Conservation (phyloP, 352 stramenopile genomes). For the Pythium sp. region DNA sequence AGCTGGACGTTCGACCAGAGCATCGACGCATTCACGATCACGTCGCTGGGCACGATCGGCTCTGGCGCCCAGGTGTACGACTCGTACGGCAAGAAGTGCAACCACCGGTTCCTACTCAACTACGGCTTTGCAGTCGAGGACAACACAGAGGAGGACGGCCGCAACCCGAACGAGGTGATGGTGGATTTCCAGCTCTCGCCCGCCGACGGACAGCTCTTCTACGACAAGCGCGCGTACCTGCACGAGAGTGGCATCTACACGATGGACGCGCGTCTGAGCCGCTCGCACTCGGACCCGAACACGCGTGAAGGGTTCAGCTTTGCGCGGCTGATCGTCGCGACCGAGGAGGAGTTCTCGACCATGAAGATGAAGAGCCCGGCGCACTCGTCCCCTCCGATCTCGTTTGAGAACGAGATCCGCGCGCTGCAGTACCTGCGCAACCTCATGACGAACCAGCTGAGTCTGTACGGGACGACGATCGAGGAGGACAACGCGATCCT, state of each 20-base stretch:
- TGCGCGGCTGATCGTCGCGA: constrained; percentile 79
- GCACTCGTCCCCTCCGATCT: constrained; percentile 77
- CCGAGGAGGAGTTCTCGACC: constrained; percentile 76
- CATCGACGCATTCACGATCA: constrained; percentile 88
- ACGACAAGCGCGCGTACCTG: constrained; percentile 82
- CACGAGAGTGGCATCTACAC: constrained; percentile 86
- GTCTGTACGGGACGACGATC: constrained; percentile 82
- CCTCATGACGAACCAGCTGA: constrained; percentile 80
- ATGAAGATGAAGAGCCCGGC: constrained; percentile 81
- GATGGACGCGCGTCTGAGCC: constrained; percentile 84
- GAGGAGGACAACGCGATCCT: constrained; percentile 85
- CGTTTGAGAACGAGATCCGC: constrained; percentile 83
- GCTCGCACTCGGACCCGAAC: constrained; percentile 81
- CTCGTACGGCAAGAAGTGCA: constrained; percentile 99
- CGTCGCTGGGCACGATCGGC: constrained; percentile 76
- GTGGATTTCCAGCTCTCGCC: constrained; percentile 75
- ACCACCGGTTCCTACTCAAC: constrained; percentile 99
- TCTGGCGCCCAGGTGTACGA: constrained; percentile 96
- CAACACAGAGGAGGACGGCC: constrained; percentile 97
- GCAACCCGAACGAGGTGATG: constrained; percentile 98
- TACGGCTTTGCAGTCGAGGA: constrained; percentile 99
- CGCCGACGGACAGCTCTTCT: constrained; percentile 70
- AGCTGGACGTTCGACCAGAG: constrained; percentile 90
- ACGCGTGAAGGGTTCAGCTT: constrained; percentile 87
- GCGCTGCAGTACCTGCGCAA: constrained; percentile 67